A percentile compares a stretch with the other conserved stretches of the same genome.
Evolutionary conservation across 495 filamentous ascomycete genomes (phyloP).

Genomic region (Xylaria telfairii): DNA sequence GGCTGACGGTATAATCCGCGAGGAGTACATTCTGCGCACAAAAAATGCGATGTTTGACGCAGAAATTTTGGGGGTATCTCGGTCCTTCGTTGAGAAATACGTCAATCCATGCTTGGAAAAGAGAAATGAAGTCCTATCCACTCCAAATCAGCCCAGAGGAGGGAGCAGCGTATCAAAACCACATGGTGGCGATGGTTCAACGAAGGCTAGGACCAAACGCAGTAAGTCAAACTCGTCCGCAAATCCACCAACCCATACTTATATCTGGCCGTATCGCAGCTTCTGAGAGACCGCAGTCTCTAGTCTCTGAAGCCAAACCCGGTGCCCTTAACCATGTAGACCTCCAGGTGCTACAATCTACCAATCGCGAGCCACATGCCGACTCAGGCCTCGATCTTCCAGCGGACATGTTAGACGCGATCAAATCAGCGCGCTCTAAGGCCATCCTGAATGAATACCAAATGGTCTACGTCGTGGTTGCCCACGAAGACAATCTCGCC

Average conservation of each 20-base stretch:
- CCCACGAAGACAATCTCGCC: background rate
- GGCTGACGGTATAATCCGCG: slow-evolving; percentile 50
- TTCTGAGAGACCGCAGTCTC: background rate
- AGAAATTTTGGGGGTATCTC: background rate
- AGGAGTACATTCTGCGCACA: slow-evolving; percentile 72
- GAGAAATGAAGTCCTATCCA: background rate
- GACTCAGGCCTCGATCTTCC: slow-evolving; percentile 16
- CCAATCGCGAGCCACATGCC: slow-evolving; percentile 4
- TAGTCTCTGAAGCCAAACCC: background rate
- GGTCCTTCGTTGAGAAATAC: background rate
- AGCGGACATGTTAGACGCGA: slow-evolving; percentile 5
- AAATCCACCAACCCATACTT: background rate
- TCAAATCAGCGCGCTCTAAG: background rate
- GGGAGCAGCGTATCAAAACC: background rate
- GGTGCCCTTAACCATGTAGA: background rate
- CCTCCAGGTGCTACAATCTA: background rate
- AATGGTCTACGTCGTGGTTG: slow-evolving; percentile 1
- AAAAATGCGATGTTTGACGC: slow-evolving; percentile 71
- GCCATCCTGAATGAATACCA: background rate
- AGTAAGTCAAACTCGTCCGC: slow-evolving; percentile 4
- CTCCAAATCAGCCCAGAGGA: background rate
- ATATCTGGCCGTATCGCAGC: background rate
- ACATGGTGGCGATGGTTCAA: background rate
- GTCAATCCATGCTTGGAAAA: background rate
- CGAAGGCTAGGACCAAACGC: background rate